Base-by-base conservation (phyloP, 1,139 yeast species). In the Neolecta irregularis region DNA sequence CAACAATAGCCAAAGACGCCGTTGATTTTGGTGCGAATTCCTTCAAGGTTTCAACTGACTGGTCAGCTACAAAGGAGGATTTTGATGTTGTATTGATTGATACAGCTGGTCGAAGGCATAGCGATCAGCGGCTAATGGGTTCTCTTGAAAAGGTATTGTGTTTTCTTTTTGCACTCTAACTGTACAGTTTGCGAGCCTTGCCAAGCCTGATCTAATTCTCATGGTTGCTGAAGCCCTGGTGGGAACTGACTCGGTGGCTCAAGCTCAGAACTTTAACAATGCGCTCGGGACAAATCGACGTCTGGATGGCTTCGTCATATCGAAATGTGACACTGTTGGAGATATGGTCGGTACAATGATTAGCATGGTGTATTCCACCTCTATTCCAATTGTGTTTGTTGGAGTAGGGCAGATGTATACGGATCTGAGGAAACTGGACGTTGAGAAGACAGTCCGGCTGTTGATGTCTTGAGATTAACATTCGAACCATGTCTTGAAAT, bases 181-280 rank as follows among this genome's bases (percentile, higher is more conserved):
- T 33, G 11, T 32, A 7, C 18, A 33, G 31, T 91, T 88, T 58
- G 96, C 95, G 20, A 85, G 79, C 49, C 85, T 92, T 35, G 96
- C 96, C 3, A 69, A 80, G 41, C 98, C 98, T 1, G 91, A 88
- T 57, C 85, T 80, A 57, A 85, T 88, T 50, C 83, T 88, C 50
- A 88, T 88, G 96, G 98, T 88, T 13, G 98, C 96, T 30, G 98
- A 88, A 55, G 98, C 98, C 0, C 64, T 88, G 32, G 98, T 85
- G 1, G 98, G 98, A 15, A 85, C 96, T 0, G 98, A 88, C 53
- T 81, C 95, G 1, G 95, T 88, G 4, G 81, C 79, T 53, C 98
- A 88, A 54, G 98, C 98, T 0, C 70, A 70, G 38, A 85, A 88
- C 53, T 88, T 88, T 58, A 85, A 88, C 53, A 71, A 72, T 46